Evolutionary conservation across 1,284 basidiomycete genomes (phyloP), one percentile per base, ranked within the genome.

Genomic region (Marasmius tenuissimus): DNA sequence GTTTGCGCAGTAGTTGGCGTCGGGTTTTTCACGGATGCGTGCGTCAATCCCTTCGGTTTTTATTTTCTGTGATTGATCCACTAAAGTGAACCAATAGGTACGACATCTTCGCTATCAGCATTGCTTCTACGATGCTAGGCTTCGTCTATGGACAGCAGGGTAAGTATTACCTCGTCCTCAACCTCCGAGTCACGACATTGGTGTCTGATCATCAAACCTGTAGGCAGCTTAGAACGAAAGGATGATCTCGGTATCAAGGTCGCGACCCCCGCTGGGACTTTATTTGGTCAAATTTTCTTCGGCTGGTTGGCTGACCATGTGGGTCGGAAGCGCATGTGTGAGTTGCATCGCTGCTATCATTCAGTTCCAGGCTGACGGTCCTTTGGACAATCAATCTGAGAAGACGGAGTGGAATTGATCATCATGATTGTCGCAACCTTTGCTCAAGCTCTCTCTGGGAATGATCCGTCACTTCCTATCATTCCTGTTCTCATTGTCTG

Each of bases 31-130:
- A 27, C 27, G 27, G 91, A 92, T 75, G 89, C 89, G 84, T 91
- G 69, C 71, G 86, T 27, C 27, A 27, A 27, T 27, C 54, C 14
- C 22, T 27, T 27, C 27, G 2, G 27, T 27, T 4, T 27, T 4
- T 2, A 27, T 27, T n/a, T n/a, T 27, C 27, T 27, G 27, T 27
- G 27, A 27, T 27, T 4, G 2, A 4, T 27, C 4, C 27, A 4
- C 27, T 27, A 27, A 27, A 27, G 27, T 4, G 27, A 4, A 27
- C 27, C 27, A 27, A 87, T 14, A 37, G 86, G 57, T 90, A 90
- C 66, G 88, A 91, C 65, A 84, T 90, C 45, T 90, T 90, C 62
- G 86, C 88, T 0, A 90, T 94, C 76, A 92, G 87, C 68, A 88
- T 93, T 52, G 91, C 85, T 0, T 84, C 88, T 0, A 77, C 79